Evolutionary conservation across 2,329 filamentous ascomycete genomes (phyloP).

Genomic region (Colletotrichum cordylinicola): DNA sequence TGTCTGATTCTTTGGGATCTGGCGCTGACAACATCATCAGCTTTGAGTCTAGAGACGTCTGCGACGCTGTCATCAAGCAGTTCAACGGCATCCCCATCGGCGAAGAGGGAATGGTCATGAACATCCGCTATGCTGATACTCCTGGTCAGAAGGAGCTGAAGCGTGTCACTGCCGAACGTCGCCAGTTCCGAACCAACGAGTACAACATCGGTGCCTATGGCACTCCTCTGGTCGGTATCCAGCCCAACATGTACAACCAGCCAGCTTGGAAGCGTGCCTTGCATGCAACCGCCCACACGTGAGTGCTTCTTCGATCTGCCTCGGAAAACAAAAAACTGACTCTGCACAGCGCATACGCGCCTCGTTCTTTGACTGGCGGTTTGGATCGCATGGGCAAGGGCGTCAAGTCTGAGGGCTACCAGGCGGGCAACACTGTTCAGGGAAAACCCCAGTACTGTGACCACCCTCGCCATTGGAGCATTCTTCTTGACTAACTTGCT

Average conservation of each 20-base stretch:
- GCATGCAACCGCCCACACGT: conserved; percentile 15
- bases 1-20: background rate
- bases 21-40: conserved; percentile 52
- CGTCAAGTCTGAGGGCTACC: conserved; percentile 21
- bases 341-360: conserved; percentile 2
- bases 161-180: conserved; percentile 91
- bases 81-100: conserved; percentile 83
- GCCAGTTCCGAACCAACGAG: conserved; percentile 94
- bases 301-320: background rate
- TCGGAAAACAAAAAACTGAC: background rate
- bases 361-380: conserved; percentile 17
- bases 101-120: conserved; percentile 81
- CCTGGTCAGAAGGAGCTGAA: conserved; percentile 97
- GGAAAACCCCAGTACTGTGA: conserved; percentile 22
- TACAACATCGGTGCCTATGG: conserved; percentile 81
- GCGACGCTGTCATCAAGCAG: conserved; percentile 84
- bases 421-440: conserved; percentile 22
- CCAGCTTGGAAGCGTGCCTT: conserved; percentile 39
- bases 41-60: conserved; percentile 88
- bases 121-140: conserved; percentile 97
- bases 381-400: conserved; percentile 20
- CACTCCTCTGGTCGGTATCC: conserved; percentile 64
- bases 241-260: conserved; percentile 51
- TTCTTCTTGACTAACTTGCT: conserved; percentile 35
- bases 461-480: conserved; percentile 13